phyloP scores from a whole-genome alignment of 2,329 filamentous ascomycete genomes.

The Monilinia laxa region DNA sequence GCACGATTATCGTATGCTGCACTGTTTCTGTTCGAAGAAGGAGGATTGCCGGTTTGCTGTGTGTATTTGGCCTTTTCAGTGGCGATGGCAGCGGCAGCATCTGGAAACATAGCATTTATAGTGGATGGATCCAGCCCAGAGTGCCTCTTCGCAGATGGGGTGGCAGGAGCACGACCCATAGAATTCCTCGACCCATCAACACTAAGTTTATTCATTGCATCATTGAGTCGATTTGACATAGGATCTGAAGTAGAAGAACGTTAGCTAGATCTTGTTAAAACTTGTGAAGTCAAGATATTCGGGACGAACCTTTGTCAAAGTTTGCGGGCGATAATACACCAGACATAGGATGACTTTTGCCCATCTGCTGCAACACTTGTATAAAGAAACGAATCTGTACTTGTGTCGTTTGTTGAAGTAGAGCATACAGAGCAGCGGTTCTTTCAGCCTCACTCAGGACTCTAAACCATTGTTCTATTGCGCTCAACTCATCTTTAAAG shows the following conservation, averaged over 20 bases:
- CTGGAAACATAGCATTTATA: constrained; percentile 98
- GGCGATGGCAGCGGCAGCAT: constrained; percentile 96
- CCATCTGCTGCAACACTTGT: constrained; percentile 98
- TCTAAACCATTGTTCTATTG: constrained; percentile 99
- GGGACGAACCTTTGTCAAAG: constrained; percentile 82
- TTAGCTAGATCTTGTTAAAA: constrained; percentile 23
- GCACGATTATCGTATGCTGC: constrained; percentile 70
- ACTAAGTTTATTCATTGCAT: constrained; percentile 94
- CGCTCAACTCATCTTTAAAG: constrained; percentile 98
- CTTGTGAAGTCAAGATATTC: not conserved
- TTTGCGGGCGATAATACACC: constrained; percentile 90
- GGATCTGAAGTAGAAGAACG: constrained; percentile 63
- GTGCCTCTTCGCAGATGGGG: constrained; percentile 80
- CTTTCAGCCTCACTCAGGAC: constrained; percentile 95
- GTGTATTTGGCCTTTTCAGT: constrained; percentile 98
- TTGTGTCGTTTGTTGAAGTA: constrained; percentile 97
- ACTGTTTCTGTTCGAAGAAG: constrained; percentile 91
- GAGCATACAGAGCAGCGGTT: constrained; percentile 89
- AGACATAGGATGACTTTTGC: constrained; percentile 96
- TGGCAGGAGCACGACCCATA: constrained; percentile 74
- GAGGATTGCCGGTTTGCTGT: constrained; percentile 86
- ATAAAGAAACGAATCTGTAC: constrained; percentile 99
- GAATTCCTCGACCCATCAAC: constrained; percentile 87
- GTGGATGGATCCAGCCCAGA: constrained; percentile 90
- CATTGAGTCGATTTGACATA: constrained; percentile 92